Percentiles rank a stretch among this genome's conserved stretches.
Conservation (phyloP, 352 stramenopile species). For the Phytophthora idaei region DNA sequence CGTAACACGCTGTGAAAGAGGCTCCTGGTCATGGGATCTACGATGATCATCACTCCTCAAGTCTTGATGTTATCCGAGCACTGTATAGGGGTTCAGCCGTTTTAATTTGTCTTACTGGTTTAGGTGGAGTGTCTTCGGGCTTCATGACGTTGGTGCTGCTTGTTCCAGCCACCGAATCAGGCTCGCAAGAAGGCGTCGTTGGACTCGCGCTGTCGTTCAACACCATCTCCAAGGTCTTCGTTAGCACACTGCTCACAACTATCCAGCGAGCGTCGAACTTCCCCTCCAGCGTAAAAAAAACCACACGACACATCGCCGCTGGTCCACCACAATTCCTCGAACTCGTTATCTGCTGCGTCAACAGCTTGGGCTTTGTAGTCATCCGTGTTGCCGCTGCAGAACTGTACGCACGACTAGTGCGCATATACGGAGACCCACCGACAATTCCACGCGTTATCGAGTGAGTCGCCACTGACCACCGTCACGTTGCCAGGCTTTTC, state of each 20-base stretch:
- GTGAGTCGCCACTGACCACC: too few species aligned
- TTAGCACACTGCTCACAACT: slow-evolving; percentile 44
- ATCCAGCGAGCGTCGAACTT: slow-evolving; percentile 49
- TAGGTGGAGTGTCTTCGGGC: slow-evolving; percentile 34
- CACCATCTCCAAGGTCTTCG: slow-evolving; percentile 54
- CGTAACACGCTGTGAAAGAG: slow-evolving; percentile 48
- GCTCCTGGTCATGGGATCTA: slow-evolving; percentile 38
- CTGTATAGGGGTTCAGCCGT: slow-evolving; percentile 31
- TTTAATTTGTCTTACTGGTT: slow-evolving; percentile 33
- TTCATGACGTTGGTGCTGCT: slow-evolving; percentile 46
- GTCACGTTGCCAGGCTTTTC: too few species aligned
- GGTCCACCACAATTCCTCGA: slow-evolving; percentile 38
- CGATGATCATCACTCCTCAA: slow-evolving; percentile 36
- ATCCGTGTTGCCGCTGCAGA: slow-evolving; percentile 58
- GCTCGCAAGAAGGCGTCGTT: slow-evolving; percentile 59
- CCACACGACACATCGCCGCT: slow-evolving; percentile 29
- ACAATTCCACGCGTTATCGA: background rate
- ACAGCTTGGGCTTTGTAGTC: slow-evolving; percentile 37
- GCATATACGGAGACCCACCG: slow-evolving; percentile 70
- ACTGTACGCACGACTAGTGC: slow-evolving; percentile 68
- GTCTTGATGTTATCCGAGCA: slow-evolving; percentile 32
- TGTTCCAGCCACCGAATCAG: slow-evolving; percentile 57
- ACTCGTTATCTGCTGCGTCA: slow-evolving; percentile 44
- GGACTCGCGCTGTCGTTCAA: slow-evolving; percentile 61
- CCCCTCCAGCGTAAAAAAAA: slow-evolving; percentile 19